Percentiles rank a stretch among this genome's conserved stretches.
phyloP scores from a whole-genome alignment of 345 rosid species.

The Hibiscus syriacus region DNA sequence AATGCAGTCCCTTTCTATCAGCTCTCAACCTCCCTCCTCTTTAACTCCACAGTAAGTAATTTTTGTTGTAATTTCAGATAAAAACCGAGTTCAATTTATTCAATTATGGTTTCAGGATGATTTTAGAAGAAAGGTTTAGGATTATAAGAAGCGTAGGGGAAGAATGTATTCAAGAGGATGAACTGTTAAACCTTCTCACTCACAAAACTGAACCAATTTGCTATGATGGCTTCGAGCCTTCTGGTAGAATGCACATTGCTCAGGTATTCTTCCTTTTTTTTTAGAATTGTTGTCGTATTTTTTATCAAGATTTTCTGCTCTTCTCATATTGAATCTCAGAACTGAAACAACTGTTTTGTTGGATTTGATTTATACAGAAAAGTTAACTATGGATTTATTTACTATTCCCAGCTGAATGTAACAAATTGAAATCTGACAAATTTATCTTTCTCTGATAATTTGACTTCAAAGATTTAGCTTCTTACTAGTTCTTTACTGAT shows the following conservation, averaged over 20 bases:
- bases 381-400: background rate
- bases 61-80: background rate
- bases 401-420: background rate
- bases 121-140: conserved; percentile 52
- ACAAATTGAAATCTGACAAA: background rate
- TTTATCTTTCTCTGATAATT: background rate
- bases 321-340: background rate
- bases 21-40: conserved; percentile 12
- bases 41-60: conserved; percentile 20
- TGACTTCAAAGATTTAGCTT: background rate
- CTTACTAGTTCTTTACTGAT: background rate
- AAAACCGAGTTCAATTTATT: background rate
- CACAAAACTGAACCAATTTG: conserved; percentile 76
- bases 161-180: conserved; percentile 84
- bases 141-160: conserved; percentile 76
- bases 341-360: background rate
- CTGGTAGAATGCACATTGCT: conserved; percentile 94
- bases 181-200: conserved; percentile 58
- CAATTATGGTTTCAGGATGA: conserved; percentile 33
- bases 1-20: conserved; percentile 22
- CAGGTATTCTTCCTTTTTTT: conserved; percentile 36
- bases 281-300: background rate
- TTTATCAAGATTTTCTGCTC: background rate
- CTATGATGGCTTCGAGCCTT: conserved; percentile 94
- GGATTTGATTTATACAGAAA: background rate